Conservation (phyloP, 1,284 basidiomycete species). For the Heimioporus retisporus region DNA sequence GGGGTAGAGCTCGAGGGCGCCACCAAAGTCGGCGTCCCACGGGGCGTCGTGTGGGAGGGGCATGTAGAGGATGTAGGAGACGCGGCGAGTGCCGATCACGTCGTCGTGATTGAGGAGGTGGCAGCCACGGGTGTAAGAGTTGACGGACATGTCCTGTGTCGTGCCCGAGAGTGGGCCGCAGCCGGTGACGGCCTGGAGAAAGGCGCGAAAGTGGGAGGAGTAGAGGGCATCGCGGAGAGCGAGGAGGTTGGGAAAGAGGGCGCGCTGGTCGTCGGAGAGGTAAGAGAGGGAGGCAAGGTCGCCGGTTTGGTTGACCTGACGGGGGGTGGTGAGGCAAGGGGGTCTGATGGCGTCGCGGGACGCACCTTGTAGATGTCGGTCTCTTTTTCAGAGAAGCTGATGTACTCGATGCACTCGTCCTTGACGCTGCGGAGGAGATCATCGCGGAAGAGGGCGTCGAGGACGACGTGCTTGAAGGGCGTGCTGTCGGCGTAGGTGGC, state of each 20-base stretch:
- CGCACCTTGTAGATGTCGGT: slow-evolving; percentile 98
- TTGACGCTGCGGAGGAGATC: slow-evolving; percentile 83
- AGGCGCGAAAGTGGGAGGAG: slow-evolving; percentile 86
- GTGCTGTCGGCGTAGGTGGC: slow-evolving; percentile 65
- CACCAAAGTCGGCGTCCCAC: slow-evolving; percentile 89
- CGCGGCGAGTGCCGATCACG: slow-evolving; percentile 95
- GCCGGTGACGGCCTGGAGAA: slow-evolving; percentile 91
- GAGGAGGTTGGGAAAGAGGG: slow-evolving; percentile 83
- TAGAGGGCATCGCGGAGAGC: slow-evolving; percentile 94
- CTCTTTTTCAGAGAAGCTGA: slow-evolving; percentile 97
- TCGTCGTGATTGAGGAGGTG: slow-evolving; percentile 99
- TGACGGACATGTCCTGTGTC: slow-evolving; percentile 98
- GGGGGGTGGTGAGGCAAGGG: slow-evolving; percentile 1
- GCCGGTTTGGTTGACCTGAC: slow-evolving; percentile 96
- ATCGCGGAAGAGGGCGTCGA: slow-evolving; percentile 89
- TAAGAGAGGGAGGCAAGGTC: slow-evolving; percentile 95
- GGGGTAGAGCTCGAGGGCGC: slow-evolving; percentile 96
- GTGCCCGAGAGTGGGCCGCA: slow-evolving; percentile 93
- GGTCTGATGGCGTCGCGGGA: background rate
- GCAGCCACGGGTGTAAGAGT: slow-evolving; percentile 91
- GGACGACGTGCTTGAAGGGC: slow-evolving; percentile 90
- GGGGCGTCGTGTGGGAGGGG: slow-evolving; percentile 82
- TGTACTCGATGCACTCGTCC: slow-evolving; percentile 85
- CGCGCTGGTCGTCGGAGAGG: slow-evolving; percentile 81
- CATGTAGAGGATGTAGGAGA: slow-evolving; percentile 98